These are phyloP conservation scores for Rhodotorula toruloides DNA, from an alignment of 768 basidiomycete genomes.

Conservation along the genomic window DNA sequence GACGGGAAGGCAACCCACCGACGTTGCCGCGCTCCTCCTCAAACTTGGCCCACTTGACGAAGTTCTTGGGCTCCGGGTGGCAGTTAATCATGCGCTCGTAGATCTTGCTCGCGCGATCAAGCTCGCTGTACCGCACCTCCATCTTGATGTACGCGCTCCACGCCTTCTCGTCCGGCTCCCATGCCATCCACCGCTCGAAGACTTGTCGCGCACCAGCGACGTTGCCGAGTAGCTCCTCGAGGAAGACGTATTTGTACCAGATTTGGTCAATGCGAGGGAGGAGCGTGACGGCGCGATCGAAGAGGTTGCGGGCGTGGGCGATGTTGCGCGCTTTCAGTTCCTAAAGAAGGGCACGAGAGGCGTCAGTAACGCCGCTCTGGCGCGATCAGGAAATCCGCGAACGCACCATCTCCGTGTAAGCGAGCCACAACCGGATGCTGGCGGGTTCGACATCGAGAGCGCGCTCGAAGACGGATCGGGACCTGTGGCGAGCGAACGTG, in stretches of 20 bases:
- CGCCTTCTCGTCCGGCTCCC: conserved; percentile 99
- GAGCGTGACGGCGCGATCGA: conserved; percentile 92
- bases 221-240: conserved; percentile 94
- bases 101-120: conserved; percentile 82
- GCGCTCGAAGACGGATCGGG: conserved; percentile 91
- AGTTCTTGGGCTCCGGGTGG: conserved; percentile 60
- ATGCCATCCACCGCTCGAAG: conserved; percentile 99
- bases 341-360: conserved; percentile 25
- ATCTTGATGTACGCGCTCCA: conserved; percentile 99
- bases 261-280: conserved; percentile 93
- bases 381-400: not conserved
- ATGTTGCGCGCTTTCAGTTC: conserved; percentile 97
- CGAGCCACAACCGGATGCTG: conserved; percentile 84
- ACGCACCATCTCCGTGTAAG: conserved; percentile 76
- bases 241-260: conserved; percentile 99
- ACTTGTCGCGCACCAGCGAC: conserved; percentile 94
- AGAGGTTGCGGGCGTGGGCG: conserved; percentile 92
- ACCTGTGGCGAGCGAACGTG: conserved; percentile 44
- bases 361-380: no score
- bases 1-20: conserved; percentile 31
- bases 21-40: conserved; percentile 58
- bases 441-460: conserved; percentile 92
- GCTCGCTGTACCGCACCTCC: conserved; percentile 85
- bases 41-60: conserved; percentile 64
- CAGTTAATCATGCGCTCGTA: conserved; percentile 78